Evolutionary conservation across 768 basidiomycete species (phyloP), one percentile per base, ranked within the genome.

Genomic region (Chalciporus chontae): DNA sequence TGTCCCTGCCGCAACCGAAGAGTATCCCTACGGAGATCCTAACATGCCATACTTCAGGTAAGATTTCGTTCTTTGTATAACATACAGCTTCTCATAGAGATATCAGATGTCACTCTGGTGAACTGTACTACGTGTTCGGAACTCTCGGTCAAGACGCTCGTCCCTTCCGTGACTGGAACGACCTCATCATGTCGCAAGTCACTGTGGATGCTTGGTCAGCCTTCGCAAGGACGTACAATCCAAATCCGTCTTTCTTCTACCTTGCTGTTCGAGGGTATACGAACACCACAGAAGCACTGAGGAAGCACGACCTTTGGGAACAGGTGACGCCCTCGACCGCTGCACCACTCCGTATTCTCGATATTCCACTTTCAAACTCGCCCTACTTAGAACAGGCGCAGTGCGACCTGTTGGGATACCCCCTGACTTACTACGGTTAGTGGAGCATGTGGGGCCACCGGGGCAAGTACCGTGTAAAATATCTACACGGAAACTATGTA

Each of bases 171-270:
- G 79, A 79, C 60, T 62, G 61, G 21, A 61, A 69, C 39, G 77
- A 79, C 59, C 67, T 78, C 6, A 64, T 72, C 1, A 67, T 79
- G 58, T 67, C 69, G 44, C 77, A 78, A 54, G 60, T 74, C 36
- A 65, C 62, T 34, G 59, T 73, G 5, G 78, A 79, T 54, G 57
- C 64, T 8, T 80, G 77, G 79, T 64, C 71, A 0, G 59, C 73
- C 7, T 79, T 79, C 51, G 76, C 73, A 8, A 69, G 77, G 34
- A 72, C 73, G 4, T 73, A 70, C 55, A 61, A 79, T 50, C 78
- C 78, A 7, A 79, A 78, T 52, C 77, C 76, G 0, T 63, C 70
- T 4, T 51, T 59, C 0, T 67, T 54, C 1, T 78, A 73, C 57
- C 71, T 79, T 27, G 49, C 58, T 0, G 75, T 73, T 4, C 64